Base-by-base conservation (phyloP, 2,329 filamentous ascomycete genomes). In the Claviceps quebecensis region DNA sequence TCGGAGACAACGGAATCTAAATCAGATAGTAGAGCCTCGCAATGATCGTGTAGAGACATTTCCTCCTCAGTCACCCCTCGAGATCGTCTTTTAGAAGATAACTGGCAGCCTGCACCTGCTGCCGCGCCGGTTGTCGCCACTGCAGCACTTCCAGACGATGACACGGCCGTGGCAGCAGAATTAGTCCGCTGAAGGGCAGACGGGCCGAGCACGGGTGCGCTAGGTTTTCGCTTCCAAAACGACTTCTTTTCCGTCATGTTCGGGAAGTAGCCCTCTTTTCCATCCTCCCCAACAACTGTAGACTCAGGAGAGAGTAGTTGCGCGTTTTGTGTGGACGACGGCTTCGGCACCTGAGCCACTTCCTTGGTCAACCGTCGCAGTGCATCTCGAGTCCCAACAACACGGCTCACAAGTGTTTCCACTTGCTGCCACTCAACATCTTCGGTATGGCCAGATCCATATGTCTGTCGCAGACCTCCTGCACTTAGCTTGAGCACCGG, bases 171-270 rank as follows among this genome's bases (percentile, higher is more conserved):
- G 2, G 68, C 65, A 0, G 72, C 66, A 2, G 68, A 60, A 1
- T 66, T 58, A 1, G 68, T 53, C 37, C 70, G 64, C 7, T 73
- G 68, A 19, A 71, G 56, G 9, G 66, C 62, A 29, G 67, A 63
- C 2, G 73, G 66, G 5, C 69, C 65, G 34, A 72, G 61, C 2
- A 69, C 65, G 19, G 73, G 65, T 1, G 71, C 70, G 59, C 82
- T 90, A 1, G 83, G 73, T 67, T 95, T 96, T 47, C 91, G 81
- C 66, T 89, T 95, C 93, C 93, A 98, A 62, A 98, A 97, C 0
- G 87, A 74, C 53, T 81, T 78, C 63, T 75, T 87, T 50, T 88
- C 81, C 3, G 67, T 60, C 7, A 63, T 58, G 8, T 65, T 58
- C 2, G 68, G 57, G 29, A 80, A 81, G 58, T 82, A 83, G 52